These are phyloP conservation scores for Clitopilus passeckerianus DNA, from an alignment of 768 basidiomycete species.

Conservation along the genomic window DNA sequence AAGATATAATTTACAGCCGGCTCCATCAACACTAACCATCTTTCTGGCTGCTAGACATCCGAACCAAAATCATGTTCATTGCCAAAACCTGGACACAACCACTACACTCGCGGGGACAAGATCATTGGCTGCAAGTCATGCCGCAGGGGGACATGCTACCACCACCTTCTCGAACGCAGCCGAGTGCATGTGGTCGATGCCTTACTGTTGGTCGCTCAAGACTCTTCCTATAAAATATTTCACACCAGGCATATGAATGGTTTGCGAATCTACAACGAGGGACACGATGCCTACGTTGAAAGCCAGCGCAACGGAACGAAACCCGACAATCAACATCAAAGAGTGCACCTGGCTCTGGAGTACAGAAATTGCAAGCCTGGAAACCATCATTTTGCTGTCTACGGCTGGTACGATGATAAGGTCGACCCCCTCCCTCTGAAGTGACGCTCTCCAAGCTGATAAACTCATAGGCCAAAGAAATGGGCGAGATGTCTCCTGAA, in stretches of 20 bases:
- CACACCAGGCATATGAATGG: too few relatives aligned
- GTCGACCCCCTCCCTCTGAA: constrained; percentile 1
- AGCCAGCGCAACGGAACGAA: constrained; percentile 26
- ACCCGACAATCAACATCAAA: constrained; percentile 27
- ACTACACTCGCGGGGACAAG: constrained; percentile 7
- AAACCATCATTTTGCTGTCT: constrained; percentile 27
- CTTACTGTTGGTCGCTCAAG: constrained; percentile 20
- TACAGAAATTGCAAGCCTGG: constrained; percentile 46
- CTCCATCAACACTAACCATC: too few relatives aligned
- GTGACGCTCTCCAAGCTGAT: not conserved
- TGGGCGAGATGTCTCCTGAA: not conserved
- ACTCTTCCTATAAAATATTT: constrained; percentile 13
- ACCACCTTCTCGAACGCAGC: constrained; percentile 23
- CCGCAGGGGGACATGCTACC: constrained; percentile 32
- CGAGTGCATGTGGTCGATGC: constrained; percentile 35
- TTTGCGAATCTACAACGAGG: constrained; percentile 10
- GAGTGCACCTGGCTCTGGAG: constrained; percentile 40
- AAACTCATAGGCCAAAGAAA: constrained; percentile 5
- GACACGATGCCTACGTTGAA: constrained; percentile 8
- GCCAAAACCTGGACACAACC: not conserved
- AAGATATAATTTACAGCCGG: too few relatives aligned
- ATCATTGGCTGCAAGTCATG: constrained; percentile 35
- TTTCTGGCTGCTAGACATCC: too few relatives aligned
- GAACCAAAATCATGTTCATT: too few relatives aligned
- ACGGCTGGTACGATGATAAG: constrained; percentile 60